These are phyloP conservation scores for Magnaporthales sp. DNA, from an alignment of 2,329 filamentous ascomycete species.

Conservation along the genomic window DNA sequence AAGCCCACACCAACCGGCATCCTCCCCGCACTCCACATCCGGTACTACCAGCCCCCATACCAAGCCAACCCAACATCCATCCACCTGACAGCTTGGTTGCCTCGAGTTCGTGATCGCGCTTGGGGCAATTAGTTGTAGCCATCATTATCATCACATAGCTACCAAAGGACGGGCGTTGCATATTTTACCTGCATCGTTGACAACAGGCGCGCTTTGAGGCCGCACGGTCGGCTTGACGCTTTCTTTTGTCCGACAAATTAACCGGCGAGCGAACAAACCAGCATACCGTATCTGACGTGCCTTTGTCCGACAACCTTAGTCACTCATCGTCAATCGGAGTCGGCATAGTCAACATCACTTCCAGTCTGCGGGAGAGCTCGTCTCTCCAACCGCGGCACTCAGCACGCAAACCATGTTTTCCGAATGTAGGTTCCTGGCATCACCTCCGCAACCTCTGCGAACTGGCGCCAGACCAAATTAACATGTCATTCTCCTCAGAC, in stretches of 20 bases:
- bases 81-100: not conserved
- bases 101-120: conserved; percentile 1
- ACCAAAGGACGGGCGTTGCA: not conserved
- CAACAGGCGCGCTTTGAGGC: not conserved
- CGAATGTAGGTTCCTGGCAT: conserved; percentile 60
- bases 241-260: not conserved
- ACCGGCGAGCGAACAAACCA: not conserved
- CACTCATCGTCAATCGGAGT: not conserved
- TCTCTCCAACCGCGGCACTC: not conserved
- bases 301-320: not conserved
- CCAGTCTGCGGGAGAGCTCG: not conserved
- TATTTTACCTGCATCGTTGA: not conserved
- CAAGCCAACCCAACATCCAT: not conserved
- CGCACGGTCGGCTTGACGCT: not conserved
- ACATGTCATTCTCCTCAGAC: conserved; percentile 45
- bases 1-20: not conserved
- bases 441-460: not conserved
- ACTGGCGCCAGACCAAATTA: not conserved
- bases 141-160: not conserved
- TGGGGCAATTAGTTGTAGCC: not conserved
- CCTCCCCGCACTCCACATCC: not conserved
- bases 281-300: not conserved
- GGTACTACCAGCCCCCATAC: not conserved
- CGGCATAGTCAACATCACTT: not conserved
- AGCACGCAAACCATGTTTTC: conserved; percentile 61